phyloP scores from a whole-genome alignment of 2,329 filamentous ascomycete species.

The Diaporthe nobilis region DNA sequence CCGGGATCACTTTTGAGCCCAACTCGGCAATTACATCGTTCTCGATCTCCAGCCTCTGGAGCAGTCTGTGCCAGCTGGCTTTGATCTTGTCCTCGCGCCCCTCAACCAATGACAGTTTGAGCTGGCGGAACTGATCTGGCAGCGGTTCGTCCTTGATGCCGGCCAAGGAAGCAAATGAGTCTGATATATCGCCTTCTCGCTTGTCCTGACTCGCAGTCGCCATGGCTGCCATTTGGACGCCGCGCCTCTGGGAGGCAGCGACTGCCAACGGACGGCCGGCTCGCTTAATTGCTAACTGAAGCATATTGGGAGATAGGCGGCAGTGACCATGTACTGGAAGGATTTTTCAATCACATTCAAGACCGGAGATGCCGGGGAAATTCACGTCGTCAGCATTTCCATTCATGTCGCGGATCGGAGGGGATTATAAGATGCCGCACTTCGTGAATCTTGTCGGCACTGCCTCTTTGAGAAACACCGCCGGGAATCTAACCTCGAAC shows the following conservation, averaged over 20 bases:
- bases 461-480: not conserved
- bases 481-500: not conserved
- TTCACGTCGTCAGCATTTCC: not conserved
- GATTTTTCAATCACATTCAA: not conserved
- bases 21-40: slow-evolving; percentile 61
- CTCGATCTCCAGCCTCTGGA: slow-evolving; percentile 60
- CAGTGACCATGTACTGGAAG: not conserved
- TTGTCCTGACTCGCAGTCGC: slow-evolving; percentile 51
- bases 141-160: slow-evolving; percentile 61
- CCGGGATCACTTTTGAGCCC: slow-evolving; percentile 66
- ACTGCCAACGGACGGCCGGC: slow-evolving; percentile 4
- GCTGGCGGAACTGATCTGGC: slow-evolving; percentile 67
- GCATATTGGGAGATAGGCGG: not conserved
- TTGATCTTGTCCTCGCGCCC: slow-evolving; percentile 64
- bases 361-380: not conserved
- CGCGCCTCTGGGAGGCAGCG: not conserved
- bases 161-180: slow-evolving; percentile 72
- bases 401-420: not conserved
- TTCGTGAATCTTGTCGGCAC: slow-evolving; percentile 1
- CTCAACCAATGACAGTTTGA: slow-evolving; percentile 67
- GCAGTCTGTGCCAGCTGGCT: slow-evolving; percentile 63
- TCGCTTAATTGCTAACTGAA: slow-evolving; percentile 10
- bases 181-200: slow-evolving; percentile 73
- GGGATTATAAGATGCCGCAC: slow-evolving; percentile 5
- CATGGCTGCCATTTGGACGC: slow-evolving; percentile 42